Evolutionary conservation across 2,329 filamentous ascomycete genomes (phyloP).

Genomic region (Ophiostoma montium): DNA sequence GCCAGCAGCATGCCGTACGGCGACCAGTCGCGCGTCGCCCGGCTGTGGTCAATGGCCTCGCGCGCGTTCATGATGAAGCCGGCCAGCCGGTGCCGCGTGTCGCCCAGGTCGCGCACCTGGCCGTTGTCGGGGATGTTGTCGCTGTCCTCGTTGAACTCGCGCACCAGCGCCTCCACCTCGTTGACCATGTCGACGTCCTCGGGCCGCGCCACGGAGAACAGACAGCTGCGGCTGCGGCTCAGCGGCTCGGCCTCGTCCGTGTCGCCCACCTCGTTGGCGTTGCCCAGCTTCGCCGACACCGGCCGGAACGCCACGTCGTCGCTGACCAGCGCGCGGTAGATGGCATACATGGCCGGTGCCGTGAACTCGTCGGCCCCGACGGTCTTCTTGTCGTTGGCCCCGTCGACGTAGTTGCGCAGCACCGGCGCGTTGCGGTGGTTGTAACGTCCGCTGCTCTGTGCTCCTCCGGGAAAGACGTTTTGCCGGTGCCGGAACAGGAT

Average conservation of each 20-base stretch:
- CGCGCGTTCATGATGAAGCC: slow-evolving; percentile 37
- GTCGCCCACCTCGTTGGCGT: slow-evolving; percentile 18
- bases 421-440: background rate
- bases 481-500: slow-evolving; percentile 21
- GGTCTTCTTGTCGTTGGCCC: slow-evolving; percentile 15
- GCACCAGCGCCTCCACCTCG: slow-evolving; percentile 35
- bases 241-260: slow-evolving; percentile 5
- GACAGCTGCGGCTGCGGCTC: slow-evolving; percentile 31
- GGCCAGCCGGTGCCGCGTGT: slow-evolving; percentile 19
- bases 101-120: slow-evolving; percentile 11
- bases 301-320: slow-evolving; percentile 48
- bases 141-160: slow-evolving; percentile 34
- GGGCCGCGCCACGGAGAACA: slow-evolving; percentile 48
- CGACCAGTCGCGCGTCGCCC: slow-evolving; percentile 34
- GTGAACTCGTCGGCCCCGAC: slow-evolving; percentile 23
- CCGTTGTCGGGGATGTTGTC: slow-evolving; percentile 8
- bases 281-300: slow-evolving; percentile 21
- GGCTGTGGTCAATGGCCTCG: slow-evolving; percentile 35
- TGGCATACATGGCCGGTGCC: slow-evolving; percentile 47
- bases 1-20: slow-evolving; percentile 34
- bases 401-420: slow-evolving; percentile 10
- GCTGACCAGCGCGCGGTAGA: slow-evolving; percentile 48
- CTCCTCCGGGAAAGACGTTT: background rate
- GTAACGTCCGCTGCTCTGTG: background rate
- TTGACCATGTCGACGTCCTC: slow-evolving; percentile 38